Conservation (phyloP, 257 asterid species). For the Rauvolfia tetraphylla region DNA sequence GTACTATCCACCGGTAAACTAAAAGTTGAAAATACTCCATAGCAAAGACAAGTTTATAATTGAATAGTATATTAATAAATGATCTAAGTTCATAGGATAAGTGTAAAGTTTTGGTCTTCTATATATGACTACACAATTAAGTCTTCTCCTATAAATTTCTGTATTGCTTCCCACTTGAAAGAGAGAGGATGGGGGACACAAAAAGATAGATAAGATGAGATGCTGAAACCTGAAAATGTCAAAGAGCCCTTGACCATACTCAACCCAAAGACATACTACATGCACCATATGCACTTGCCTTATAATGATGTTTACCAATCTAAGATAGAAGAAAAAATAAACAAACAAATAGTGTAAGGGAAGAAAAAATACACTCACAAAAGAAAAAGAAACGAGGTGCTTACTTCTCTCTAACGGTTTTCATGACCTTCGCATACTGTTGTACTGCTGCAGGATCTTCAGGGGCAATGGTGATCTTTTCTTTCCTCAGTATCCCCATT, state of each 20-base stretch:
- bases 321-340: background rate
- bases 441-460: slow-evolving; percentile 86
- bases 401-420: slow-evolving; percentile 81
- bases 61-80: background rate
- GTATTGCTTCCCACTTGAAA: background rate
- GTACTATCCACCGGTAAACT: background rate
- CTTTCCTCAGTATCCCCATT: slow-evolving; percentile 62
- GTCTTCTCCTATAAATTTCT: background rate
- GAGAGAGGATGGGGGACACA: background rate
- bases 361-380: background rate
- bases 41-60: background rate
- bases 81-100: background rate
- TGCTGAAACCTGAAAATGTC: background rate
- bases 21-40: background rate
- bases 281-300: background rate
- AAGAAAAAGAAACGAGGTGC: slow-evolving; percentile 11
- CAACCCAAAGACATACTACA: background rate
- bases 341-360: background rate
- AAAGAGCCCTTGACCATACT: background rate
- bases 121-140: too few relatives aligned
- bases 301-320: background rate
- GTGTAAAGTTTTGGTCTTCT: background rate
- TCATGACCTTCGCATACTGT: slow-evolving; percentile 82
- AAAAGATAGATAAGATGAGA: background rate
- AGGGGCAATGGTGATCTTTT: slow-evolving; percentile 91